phyloP scores from a whole-genome alignment of 2,329 filamentous ascomycete species.

The Colletotrichum liaoningense region DNA sequence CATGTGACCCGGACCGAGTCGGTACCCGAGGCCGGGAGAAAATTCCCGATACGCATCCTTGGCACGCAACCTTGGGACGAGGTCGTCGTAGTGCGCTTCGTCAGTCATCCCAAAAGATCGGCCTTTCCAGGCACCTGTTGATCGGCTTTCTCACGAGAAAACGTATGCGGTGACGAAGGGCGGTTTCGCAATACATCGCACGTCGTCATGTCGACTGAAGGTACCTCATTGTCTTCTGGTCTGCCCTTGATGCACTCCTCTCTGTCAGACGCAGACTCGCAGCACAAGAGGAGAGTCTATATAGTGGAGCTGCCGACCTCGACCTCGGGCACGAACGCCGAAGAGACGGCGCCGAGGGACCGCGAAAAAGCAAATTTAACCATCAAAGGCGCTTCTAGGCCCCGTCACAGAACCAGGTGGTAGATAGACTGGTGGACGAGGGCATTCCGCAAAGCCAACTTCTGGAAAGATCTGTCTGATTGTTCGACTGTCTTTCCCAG shows the following conservation, averaged over 20 bases:
- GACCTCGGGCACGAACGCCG: conserved; percentile 28
- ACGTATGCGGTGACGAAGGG: conserved; percentile 12
- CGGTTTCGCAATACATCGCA: background rate
- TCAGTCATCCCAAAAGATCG: conserved; percentile 7
- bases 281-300: conserved; percentile 24
- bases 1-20: conserved; percentile 16
- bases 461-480: background rate
- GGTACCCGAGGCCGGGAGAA: conserved; percentile 7
- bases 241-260: conserved; percentile 4
- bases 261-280: background rate
- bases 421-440: too few species aligned
- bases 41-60: conserved; percentile 6
- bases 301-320: conserved; percentile 21
- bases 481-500: background rate
- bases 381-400: background rate
- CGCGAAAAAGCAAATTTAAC: background rate
- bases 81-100: conserved; percentile 13
- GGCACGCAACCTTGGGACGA: conserved; percentile 11
- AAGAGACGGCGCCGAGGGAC: conserved; percentile 3
- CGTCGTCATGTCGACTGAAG: background rate
- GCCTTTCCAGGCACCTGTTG: background rate
- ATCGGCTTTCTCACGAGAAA: background rate
- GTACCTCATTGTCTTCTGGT: background rate
- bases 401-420: background rate
- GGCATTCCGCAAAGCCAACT: background rate